These are phyloP conservation scores for Saccharomycopsis sp. DNA, from an alignment of 805 yeast genomes.

Conservation along the genomic window DNA sequence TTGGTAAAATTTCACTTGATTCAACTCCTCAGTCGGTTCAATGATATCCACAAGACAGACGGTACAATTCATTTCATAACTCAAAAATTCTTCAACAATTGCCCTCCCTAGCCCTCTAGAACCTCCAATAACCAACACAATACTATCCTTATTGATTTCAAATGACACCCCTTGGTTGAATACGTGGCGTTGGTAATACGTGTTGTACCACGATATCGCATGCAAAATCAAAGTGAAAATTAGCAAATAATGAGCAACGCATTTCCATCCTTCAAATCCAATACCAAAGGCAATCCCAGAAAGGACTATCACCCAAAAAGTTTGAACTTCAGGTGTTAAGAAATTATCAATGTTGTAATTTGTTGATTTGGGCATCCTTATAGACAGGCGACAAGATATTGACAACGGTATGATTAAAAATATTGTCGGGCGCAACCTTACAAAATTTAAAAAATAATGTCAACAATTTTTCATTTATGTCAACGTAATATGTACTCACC, in stretches of 20 bases:
- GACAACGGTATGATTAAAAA: too few species aligned
- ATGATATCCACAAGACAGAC: constrained; percentile 26
- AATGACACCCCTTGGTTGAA: too few species aligned
- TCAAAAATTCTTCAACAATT: constrained; percentile 26
- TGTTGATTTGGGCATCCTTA: neutral
- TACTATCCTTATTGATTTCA: constrained; percentile 1
- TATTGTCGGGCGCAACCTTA: neutral
- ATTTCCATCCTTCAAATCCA: neutral
- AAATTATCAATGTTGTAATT: neutral
- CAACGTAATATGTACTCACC: constrained; percentile 50
- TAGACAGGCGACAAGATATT: neutral
- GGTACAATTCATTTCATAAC: constrained; percentile 22
- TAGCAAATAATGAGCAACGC: neutral
- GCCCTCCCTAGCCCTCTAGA: constrained; percentile 37
- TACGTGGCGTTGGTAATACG: neutral
- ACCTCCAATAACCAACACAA: constrained; percentile 36
- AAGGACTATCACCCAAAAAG: neutral
- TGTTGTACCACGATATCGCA: neutral
- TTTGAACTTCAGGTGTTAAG: neutral
- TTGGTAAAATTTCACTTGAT: constrained; percentile 22
- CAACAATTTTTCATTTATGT: neutral
- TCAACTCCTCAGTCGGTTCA: neutral
- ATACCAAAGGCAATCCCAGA: neutral
- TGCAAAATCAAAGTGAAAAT: neutral
- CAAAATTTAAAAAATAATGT: neutral